These are phyloP conservation scores for Fusarium sp. DNA, from an alignment of 2,329 filamentous ascomycete species.

Conservation along the genomic window DNA sequence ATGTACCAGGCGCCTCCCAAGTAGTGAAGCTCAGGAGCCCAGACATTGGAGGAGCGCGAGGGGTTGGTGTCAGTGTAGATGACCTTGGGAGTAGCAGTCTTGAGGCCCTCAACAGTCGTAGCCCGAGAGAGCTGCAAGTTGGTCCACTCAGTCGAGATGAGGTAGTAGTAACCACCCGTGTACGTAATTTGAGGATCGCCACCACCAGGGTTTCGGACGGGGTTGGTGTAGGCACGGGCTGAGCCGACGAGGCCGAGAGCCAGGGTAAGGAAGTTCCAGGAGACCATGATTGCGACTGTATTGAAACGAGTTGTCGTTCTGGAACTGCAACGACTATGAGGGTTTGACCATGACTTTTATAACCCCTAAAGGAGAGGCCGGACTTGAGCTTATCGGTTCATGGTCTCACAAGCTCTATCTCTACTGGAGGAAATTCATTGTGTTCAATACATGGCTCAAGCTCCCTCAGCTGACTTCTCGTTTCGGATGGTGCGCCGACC, in stretches of 20 bases:
- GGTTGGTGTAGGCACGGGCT: constrained; percentile 63
- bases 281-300: constrained; percentile 24
- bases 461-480: constrained; percentile 3
- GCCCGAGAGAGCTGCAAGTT: constrained; percentile 69
- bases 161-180: constrained; percentile 69
- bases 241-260: constrained; percentile 34
- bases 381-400: not conserved
- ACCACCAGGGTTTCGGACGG: constrained; percentile 65
- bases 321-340: fast-evolving
- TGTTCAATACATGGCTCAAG: constrained; percentile 11
- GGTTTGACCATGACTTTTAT: constrained; percentile 2
- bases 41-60: constrained; percentile 68
- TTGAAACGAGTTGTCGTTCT: not conserved
- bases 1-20: constrained; percentile 67
- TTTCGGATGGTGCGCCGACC: constrained; percentile 4
- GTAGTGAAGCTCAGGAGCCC: constrained; percentile 71
- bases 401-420: not conserved
- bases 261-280: constrained; percentile 32
- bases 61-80: constrained; percentile 66
- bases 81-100: constrained; percentile 65
- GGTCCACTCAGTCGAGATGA: constrained; percentile 70
- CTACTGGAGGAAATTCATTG: constrained; percentile 17
- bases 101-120: constrained; percentile 69
- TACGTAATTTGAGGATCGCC: constrained; percentile 69
- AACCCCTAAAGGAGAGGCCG: not conserved